phyloP scores from a whole-genome alignment of 2,329 filamentous ascomycete species.

The Fusarium tricinctum region DNA sequence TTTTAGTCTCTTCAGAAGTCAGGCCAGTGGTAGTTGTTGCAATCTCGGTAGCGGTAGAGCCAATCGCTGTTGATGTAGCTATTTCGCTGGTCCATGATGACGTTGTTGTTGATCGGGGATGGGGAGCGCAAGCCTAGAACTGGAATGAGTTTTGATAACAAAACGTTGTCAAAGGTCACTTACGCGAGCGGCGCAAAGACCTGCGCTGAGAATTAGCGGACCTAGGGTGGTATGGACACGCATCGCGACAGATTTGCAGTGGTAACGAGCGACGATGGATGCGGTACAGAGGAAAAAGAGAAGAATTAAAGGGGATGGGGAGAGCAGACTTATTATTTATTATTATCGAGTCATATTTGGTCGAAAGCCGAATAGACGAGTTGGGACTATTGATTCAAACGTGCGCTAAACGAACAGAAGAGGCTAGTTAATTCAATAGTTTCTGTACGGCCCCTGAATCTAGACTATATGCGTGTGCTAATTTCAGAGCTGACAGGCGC shows the following conservation, averaged over 20 bases:
- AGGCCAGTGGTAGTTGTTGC: not conserved
- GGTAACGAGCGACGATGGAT: conserved; percentile 2
- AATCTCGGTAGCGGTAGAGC: not conserved
- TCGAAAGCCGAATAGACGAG: not conserved
- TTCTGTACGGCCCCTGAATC: fast-evolving
- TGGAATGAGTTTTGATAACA: not conserved
- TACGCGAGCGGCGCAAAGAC: conserved; percentile 16
- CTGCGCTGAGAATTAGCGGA: not conserved
- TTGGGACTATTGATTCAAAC: not conserved
- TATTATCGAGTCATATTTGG: not conserved
- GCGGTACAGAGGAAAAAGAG: not conserved
- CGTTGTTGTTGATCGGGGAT: not conserved
- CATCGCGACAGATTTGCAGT: not conserved
- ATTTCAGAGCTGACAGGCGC: too few species aligned
- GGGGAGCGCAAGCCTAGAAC: conserved; percentile 12
- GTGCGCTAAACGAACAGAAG: not conserved
- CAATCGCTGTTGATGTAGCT: not conserved
- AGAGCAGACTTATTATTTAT: not conserved
- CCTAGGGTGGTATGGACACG: not conserved
- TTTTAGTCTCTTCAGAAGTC: not conserved
- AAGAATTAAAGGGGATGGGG: not conserved
- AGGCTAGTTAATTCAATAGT: conserved; percentile 5
- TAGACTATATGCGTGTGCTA: not conserved
- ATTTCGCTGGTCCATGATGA: not conserved
- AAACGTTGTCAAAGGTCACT: not conserved